phyloP scores from a whole-genome alignment of 2,329 filamentous ascomycete genomes.

The Cladobotryum protrusum region DNA sequence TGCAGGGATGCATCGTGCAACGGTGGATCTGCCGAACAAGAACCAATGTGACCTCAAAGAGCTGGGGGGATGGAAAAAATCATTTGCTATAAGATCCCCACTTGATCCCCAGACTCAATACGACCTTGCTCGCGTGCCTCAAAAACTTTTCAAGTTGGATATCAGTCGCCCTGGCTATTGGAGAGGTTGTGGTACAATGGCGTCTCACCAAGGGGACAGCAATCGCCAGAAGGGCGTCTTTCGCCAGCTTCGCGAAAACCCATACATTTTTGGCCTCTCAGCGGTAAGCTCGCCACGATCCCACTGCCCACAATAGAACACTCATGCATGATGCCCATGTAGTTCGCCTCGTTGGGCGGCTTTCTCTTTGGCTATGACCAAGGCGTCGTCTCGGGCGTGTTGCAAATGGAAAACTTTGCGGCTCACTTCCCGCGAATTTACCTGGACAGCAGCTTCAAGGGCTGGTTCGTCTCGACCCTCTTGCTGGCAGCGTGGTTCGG shows the following conservation, averaged over 20 bases:
- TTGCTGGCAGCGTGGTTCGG: constrained; percentile 44
- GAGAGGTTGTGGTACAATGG: neutral
- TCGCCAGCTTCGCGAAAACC: constrained; percentile 31
- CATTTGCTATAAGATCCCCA: no score
- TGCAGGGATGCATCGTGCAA: no score
- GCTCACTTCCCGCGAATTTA: constrained; percentile 28
- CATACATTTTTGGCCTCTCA: constrained; percentile 39
- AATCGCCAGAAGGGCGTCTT: constrained; percentile 19
- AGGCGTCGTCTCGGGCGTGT: constrained; percentile 41
- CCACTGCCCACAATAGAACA: neutral
- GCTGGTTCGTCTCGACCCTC: constrained; percentile 47
- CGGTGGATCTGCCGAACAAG: no score
- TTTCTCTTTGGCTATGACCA: constrained; percentile 47
- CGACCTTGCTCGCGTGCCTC: no score
- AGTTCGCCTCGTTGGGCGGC: constrained; percentile 31
- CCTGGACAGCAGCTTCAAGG: constrained; percentile 40
- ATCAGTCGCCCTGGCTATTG: no score
- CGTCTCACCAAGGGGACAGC: neutral
- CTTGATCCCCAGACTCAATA: no score
- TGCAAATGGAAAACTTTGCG: constrained; percentile 40
- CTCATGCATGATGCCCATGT: neutral
- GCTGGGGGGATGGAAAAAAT: no score
- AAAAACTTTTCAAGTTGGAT: no score
- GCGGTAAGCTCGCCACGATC: constrained; percentile 23
- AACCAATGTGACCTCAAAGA: no score